Base-by-base conservation (phyloP, 2,329 filamentous ascomycete genomes). In the Immersiporthe knoxdaviesiana region DNA sequence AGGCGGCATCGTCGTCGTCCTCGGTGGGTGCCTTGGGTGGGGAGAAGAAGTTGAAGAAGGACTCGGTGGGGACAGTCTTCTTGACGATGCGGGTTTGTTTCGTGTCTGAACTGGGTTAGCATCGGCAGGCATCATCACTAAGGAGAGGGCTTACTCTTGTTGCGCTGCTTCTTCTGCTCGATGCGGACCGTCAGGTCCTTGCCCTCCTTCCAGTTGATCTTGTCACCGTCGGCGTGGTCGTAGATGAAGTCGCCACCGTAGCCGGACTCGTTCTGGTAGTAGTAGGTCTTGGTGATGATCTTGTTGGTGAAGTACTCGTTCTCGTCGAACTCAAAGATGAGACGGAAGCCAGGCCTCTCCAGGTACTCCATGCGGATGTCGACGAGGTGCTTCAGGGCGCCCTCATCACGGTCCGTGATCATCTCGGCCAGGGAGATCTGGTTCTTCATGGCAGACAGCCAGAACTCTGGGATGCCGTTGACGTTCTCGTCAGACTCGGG, bases 381-480 rank as follows among this genome's bases (percentile, higher is more conserved):
- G 74, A 88, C 91, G 69, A 99, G 87, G 78, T 91, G 87, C 84
- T 97, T 97, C 69, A 99, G 90, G 66, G 94, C 96, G 74, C 89
- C 90, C 88, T 99, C 96, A 79, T 99, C 96, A 74, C 94, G 92
- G 77, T 98, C 96, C 77, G 96, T 99, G 80, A 99, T 97, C 89
- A 97, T 97, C 83, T 99, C 97, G 68, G 95, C 93, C 68, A 99
- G 90, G 39, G 94, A 97, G 77, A 96, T 89, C 81, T 97, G 95
- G 86, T 99, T 99, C 88, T 99, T 99, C 95, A 99, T 98, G 75
- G 97, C 95, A 72, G 95, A 97, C 64, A 99, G 87, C 96, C 96
- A 99, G 88, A 99, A 99, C 83, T 99, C 96, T 72, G 96, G 96
- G 72, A 99, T 97, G 81, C 96, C 96, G 77, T 89, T 86, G 73